These are phyloP conservation scores for Pythium folliculosum DNA, from an alignment of 352 stramenopile species.

Conservation along the genomic window DNA sequence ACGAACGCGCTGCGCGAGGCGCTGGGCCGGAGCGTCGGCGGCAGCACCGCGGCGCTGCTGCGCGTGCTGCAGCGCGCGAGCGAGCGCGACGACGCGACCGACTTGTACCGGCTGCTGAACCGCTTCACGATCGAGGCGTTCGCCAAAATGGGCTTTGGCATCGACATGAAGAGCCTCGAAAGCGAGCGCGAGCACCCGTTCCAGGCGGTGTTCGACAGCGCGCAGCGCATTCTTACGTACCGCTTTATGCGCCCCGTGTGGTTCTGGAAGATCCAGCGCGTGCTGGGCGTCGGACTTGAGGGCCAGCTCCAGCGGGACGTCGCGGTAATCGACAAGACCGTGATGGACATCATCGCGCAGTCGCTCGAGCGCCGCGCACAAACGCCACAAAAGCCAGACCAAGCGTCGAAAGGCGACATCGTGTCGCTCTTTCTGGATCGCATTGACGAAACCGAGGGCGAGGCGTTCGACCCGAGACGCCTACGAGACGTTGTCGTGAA, in stretches of 20 bases:
- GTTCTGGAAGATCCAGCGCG: slow-evolving; percentile 51
- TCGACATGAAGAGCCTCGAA: slow-evolving; percentile 26
- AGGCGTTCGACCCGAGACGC: slow-evolving; percentile 40
- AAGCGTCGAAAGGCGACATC: slow-evolving; percentile 31
- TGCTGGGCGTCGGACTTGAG: slow-evolving; percentile 39
- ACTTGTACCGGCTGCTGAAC: slow-evolving; percentile 43
- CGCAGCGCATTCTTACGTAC: slow-evolving; percentile 29
- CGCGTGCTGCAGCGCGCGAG: slow-evolving; percentile 27
- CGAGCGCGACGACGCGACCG: slow-evolving; percentile 15
- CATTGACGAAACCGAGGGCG: slow-evolving; percentile 24
- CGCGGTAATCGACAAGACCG: slow-evolving; percentile 47
- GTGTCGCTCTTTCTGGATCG: slow-evolving; percentile 56
- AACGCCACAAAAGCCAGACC: background rate
- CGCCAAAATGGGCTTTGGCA: slow-evolving; percentile 44
- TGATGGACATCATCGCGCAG: slow-evolving; percentile 47
- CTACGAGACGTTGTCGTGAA: slow-evolving; percentile 78
- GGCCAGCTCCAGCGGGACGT: slow-evolving; percentile 38
- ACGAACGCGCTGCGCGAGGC: background rate
- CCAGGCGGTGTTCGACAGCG: slow-evolving; percentile 42
- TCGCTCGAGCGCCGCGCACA: slow-evolving; percentile 30
- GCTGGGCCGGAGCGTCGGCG: slow-evolving; percentile 27
- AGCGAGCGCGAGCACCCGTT: slow-evolving; percentile 28
- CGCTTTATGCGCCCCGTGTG: slow-evolving; percentile 38
- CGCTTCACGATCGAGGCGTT: slow-evolving; percentile 58
- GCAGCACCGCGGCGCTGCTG: slow-evolving; percentile 20